Evolutionary conservation across 202 grass and related monocot genomes (phyloP), one percentile per base, ranked within the genome.

Genomic region (Zoysia matrella): DNA sequence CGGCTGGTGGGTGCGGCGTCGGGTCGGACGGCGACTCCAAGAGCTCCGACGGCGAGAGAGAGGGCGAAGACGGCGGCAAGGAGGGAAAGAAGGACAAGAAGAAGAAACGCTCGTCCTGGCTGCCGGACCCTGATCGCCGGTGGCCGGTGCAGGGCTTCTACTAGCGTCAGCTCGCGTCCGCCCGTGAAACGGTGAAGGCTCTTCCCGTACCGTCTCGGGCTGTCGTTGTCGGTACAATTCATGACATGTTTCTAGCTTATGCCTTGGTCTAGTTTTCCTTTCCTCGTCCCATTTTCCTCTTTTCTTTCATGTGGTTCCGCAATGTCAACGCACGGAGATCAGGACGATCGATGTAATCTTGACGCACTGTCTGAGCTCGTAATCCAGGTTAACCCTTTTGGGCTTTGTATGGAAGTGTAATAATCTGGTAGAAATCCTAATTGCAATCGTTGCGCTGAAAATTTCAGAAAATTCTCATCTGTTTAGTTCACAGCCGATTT

Each of bases 81-180:
- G 56, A 80, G 4, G 47, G 51, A 4, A 76, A 65, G 69, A 40
- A 86, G 43, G 60, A 47, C 6, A 47, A 74, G 82, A 89, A 87
- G 72, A 97, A 87, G 86, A 94, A 92, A 52, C 78, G 63, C 0
- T 94, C 92, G 9, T 97, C 90, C 30, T 97, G 94, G 94, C 73
- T 94, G 78, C 94, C 92, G 30, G 92, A 97, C 63, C 92, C 92
- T 15, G 87, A 91, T 3, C 88, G 84, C 71, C 88, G 92, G 67
- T 97, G 94, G 94, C 94, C 94, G 4, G 52, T 97, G 71, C 94
- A 97, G 85, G 94, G 94, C 12, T 97, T 89, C 68, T 92, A 72
- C 82, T 94, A 93, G 57, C 78, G 50, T 60, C 16, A 11, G 12
- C 4, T 42, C 7, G 77, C 22, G 67, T n/a, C 9, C 30, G 4